These are phyloP conservation scores for Suhomyces bokatorum DNA, from an alignment of 1,139 yeast genomes.

Conservation along the genomic window DNA sequence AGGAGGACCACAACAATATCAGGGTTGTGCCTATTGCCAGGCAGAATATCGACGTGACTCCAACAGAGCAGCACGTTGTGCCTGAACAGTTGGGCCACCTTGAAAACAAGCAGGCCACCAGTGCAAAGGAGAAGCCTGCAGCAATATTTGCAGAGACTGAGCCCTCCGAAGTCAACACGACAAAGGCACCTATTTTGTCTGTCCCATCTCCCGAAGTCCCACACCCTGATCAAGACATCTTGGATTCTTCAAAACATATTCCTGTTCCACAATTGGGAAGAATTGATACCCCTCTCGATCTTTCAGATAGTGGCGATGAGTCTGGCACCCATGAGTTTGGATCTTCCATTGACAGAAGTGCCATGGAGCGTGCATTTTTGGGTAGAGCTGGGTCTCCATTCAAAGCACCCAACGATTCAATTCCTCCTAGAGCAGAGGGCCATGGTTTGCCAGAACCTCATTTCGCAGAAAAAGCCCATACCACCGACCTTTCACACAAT, in stretches of 20 bases:
- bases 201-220: constrained; percentile 3
- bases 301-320: constrained; percentile 5
- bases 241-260: constrained; percentile 1
- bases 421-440: not conserved
- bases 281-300: constrained; percentile 5
- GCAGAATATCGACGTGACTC: no score
- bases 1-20: not conserved
- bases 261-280: constrained; percentile 13
- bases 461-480: not conserved
- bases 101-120: not conserved
- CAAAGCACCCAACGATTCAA: not conserved
- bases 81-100: not conserved
- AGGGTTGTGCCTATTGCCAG: not conserved
- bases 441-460: not conserved
- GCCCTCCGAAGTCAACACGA: no score
- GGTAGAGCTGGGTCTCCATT: constrained; percentile 2
- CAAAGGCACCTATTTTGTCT: constrained; percentile 10
- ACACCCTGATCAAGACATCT: not conserved
- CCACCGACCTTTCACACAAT: not conserved
- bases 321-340: constrained; percentile 1
- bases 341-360: not conserved
- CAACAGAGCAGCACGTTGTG: no score
- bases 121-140: no score
- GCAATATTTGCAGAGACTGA: no score
- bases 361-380: constrained; percentile 1